These are phyloP conservation scores for Calvatia gigantea DNA, from an alignment of 768 basidiomycete genomes.

Conservation along the genomic window DNA sequence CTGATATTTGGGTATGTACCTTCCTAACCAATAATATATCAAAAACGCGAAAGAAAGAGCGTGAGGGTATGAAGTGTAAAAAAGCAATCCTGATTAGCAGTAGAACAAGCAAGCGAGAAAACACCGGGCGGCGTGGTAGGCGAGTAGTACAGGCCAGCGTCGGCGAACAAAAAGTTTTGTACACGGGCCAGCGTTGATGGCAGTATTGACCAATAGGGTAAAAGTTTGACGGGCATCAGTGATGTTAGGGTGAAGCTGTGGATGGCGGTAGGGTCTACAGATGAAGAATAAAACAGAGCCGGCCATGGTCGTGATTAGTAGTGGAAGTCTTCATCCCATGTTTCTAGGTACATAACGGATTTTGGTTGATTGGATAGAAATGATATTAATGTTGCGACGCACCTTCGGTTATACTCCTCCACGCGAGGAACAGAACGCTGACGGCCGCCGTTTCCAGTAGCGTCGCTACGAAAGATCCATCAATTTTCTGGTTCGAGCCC, in stretches of 20 bases:
- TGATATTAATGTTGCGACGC: slow-evolving; percentile 19
- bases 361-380: not conserved
- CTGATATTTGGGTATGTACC: not conserved
- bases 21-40: not conserved
- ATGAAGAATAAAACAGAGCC: not conserved
- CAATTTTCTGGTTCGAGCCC: slow-evolving; percentile 67
- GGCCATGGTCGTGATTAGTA: not conserved
- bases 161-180: not conserved
- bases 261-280: not conserved
- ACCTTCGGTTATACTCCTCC: slow-evolving; percentile 91
- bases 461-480: slow-evolving; percentile 86
- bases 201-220: not conserved
- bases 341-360: slow-evolving; percentile 17
- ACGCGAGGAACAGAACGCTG: slow-evolving; percentile 67
- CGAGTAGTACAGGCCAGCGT: not conserved
- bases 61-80: not conserved
- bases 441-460: slow-evolving; percentile 77
- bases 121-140: not conserved
- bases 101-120: not conserved
- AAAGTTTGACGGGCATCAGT: not conserved
- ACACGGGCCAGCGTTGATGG: not conserved
- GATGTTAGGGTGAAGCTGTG: not conserved
- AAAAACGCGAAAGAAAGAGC: not conserved
- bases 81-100: not conserved
- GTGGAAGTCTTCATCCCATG: slow-evolving; percentile 32